Evolutionary conservation across 2,329 filamentous ascomycete species (phyloP), one percentile per base, ranked within the genome.

Genomic region (Raffaelea ambrosiae): DNA sequence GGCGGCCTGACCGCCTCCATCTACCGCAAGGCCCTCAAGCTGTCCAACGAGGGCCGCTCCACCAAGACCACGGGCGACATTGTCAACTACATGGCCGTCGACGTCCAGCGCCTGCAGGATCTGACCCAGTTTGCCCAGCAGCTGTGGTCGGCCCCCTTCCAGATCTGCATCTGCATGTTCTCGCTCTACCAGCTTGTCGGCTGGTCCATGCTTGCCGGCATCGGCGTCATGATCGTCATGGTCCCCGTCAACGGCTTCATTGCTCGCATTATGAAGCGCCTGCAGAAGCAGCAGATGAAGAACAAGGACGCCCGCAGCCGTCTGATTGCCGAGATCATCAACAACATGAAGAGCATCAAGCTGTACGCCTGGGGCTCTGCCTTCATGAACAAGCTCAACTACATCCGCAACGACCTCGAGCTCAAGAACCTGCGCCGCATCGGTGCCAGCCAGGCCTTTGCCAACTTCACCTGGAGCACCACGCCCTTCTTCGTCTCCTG

Each of bases 331-430:
- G 93, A 98, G 66, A 98, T 98, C 55, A 74, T 98, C 61, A 96
- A 94, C 73, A 97, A 97, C 68, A 98, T 98, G 87, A 98, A 98
- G 73, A 95, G 89, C 62, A 93, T 98, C 72, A 98, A 98, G 70
- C 79, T 98, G 19, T 98, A 96, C 63, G 93, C 93, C 26, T 98
- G 93, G 93, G 91, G 90, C 29, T 85, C 84, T 26, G 91, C 93
- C 14, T 98, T 98, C 63, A 95, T 96, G 83, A 93, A 89, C 66
- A 95, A 95, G 68, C 80, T 98, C 50, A 97, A 93, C 68, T 86
- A 87, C 63, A 89, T 98, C 51, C 83, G 93, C 66, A 98, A 98
- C 66, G 93, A 98, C 59, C 80, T 88, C 58, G 93, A 98, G 67
- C 73, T 98, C 48, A 93, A 93, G 71, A 98, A 94, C 22, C 76